Base-by-base conservation (phyloP, 2,329 filamentous ascomycete genomes). In the Talaromyces albobiverticillius region DNA sequence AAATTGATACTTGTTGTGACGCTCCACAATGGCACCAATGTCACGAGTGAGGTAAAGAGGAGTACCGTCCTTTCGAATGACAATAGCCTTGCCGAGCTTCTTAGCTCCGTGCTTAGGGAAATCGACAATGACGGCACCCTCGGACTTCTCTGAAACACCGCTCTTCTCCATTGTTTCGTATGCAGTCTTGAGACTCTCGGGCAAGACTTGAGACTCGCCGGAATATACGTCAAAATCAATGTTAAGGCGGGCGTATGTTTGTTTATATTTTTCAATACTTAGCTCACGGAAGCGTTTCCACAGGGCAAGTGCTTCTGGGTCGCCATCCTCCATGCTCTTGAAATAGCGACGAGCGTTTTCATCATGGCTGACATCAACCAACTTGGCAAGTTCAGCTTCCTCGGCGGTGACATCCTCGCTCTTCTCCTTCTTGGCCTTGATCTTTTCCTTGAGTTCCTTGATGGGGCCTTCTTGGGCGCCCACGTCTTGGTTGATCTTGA, bases 21-120 rank as follows among this genome's bases (percentile, higher is more conserved):
- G 81, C 69, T 88, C 84, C 18, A 83, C 67, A 26, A 83, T 83
- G 4, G 84, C 83, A 11, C 83, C 86, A 40, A 89, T 82, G 65
- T 89, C 86, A 61, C 87, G 81, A 25, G 86, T 85, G 32, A 89
- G 76, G 68, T 89, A 89, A 1, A 85, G 78, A 10, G 82, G 82
- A 2, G 83, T 87, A 32, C 86, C 86, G 56, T 85, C 82, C 71
- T 85, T 82, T 65, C 84, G 84, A 60, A 86, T 78, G 45, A 89
- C 76, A 32, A 89, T 79, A 0, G 84, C 84, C 59, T 83, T 84
- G 16, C 85, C 86, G 1, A 89, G 78, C 46, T 86, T 87, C 67
- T 85, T 88, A 2, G 79, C 78, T 6, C 80, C 78, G 64, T 89
- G 83, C 65, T 89, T 88, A 31, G 79, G 76, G 55, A 90, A 83